Conservation (phyloP, 2,329 filamentous ascomycete species). For the Apiospora koreana region DNA sequence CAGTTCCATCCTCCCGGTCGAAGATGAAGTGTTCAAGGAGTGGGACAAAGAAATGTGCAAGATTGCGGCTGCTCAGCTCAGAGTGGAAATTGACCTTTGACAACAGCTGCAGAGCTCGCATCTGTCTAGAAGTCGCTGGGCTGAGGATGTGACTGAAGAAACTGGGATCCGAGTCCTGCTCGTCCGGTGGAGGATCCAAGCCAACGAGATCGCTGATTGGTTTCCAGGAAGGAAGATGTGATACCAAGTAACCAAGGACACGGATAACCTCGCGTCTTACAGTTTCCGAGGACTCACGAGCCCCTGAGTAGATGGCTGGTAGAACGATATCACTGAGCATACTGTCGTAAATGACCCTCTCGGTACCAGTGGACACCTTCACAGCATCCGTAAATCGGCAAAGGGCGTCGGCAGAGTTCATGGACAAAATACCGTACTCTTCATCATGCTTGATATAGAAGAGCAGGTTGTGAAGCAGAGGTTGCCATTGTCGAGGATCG, state of each 20-base stretch:
- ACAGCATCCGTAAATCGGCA: slow-evolving; percentile 74
- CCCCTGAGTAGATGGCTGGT: slow-evolving; percentile 74
- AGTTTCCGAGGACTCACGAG: slow-evolving; percentile 77
- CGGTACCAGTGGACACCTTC: slow-evolving; percentile 41
- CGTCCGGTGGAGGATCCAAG: slow-evolving; percentile 62
- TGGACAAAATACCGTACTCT: slow-evolving; percentile 79
- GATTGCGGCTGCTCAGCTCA: slow-evolving; percentile 72
- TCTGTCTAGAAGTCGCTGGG: slow-evolving; percentile 82
- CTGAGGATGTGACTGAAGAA: slow-evolving; percentile 95
- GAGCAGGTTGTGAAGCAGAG: slow-evolving; percentile 84
- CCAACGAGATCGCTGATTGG: slow-evolving; percentile 73
- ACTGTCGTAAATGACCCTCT: slow-evolving; percentile 51
- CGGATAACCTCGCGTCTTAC: slow-evolving; percentile 81
- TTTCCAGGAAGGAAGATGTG: slow-evolving; percentile 67
- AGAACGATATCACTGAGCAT: slow-evolving; percentile 68
- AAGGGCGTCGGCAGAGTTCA: slow-evolving; percentile 79
- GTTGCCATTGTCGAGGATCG: slow-evolving; percentile 77
- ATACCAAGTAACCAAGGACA: slow-evolving; percentile 77
- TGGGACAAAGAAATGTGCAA: slow-evolving; percentile 86
- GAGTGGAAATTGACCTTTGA: slow-evolving; percentile 65
- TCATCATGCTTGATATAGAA: slow-evolving; percentile 85
- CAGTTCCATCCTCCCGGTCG: slow-evolving; percentile 68
- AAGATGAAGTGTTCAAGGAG: slow-evolving; percentile 94
- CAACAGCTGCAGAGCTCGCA: slow-evolving; percentile 79
- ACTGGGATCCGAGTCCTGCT: slow-evolving; percentile 65